Base-by-base conservation (phyloP, 2,329 filamentous ascomycete species). In the Leptosphaerulina australis region DNA sequence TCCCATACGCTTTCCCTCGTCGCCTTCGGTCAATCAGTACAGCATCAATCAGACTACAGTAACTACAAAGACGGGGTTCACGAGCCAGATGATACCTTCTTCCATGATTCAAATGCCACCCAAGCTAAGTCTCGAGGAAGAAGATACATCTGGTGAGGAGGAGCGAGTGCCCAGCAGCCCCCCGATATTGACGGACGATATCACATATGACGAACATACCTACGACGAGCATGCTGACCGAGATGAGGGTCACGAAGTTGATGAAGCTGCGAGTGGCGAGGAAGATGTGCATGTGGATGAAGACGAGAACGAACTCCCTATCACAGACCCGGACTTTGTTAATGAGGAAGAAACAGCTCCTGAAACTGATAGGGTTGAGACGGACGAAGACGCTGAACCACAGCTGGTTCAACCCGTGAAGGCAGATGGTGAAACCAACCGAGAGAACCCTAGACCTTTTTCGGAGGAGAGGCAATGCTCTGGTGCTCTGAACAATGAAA, bases 131-230 rank as follows among this genome's bases (percentile, higher is more conserved):
- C 59, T 56, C 5, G 55, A 38, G 2, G 58, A 63, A 0, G 55
- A 60, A 11, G 44, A 51, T 9, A 46, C 41, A 1, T 40, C 45
- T 3, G 63, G 62, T 7, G 58, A 58, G 9, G 65, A 68, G 35
- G 63, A 67, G 12, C 60, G 68, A 18, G 67, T 74, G 21, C 70
- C 70, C 2, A 74, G 71, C 44, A 74, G 71, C 44, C 71, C 71
- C 10, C 71, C 71, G 9, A 38, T 68, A 2, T 18, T 53, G 12
- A 34, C 33, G 4, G 61, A 63, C 6, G 63, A 63, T 15, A 39
- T 64, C 5, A 59, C 46, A 0, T 63, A 63, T 44, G 64, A 67
- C 24, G 68, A 69, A 29, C 56, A 64, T 40, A 55, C 54, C 11
- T 60, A 67, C n/a, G 59, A 62, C 7, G 61, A 62, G 14, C 53